A percentile compares a stretch with the other conserved stretches of the same genome.
phyloP scores from a whole-genome alignment of 495 filamentous ascomycete genomes.

The Bacidia rubella region DNA sequence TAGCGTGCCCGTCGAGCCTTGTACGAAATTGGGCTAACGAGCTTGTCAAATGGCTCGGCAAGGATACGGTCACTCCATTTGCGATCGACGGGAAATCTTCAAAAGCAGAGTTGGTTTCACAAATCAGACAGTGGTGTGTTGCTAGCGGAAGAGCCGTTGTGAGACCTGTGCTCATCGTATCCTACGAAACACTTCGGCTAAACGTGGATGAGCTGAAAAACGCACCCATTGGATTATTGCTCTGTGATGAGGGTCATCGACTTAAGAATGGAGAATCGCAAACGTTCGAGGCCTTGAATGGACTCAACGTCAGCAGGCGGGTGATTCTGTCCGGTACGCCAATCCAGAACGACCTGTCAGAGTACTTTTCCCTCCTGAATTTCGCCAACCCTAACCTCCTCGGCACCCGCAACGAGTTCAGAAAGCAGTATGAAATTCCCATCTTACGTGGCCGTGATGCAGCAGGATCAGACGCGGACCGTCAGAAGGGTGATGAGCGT shows the following conservation, averaged over 20 bases:
- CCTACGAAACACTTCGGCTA: conserved; percentile 88
- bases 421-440: conserved; percentile 86
- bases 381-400: conserved; percentile 93
- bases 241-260: conserved; percentile 99
- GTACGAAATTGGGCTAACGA: conserved; percentile 98
- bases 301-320: conserved; percentile 74
- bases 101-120: conserved; percentile 79
- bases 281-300: conserved; percentile 82
- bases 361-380: conserved; percentile 92
- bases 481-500: conserved; percentile 72
- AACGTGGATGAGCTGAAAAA: conserved; percentile 81
- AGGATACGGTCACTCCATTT: conserved; percentile 83
- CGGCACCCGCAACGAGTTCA: conserved; percentile 80
- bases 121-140: conserved; percentile 91
- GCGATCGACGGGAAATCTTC: conserved; percentile 93
- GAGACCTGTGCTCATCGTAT: conserved; percentile 96
- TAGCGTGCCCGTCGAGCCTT: conserved; percentile 94
- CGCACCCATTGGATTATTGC: conserved; percentile 77
- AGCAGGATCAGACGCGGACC: conserved; percentile 70
- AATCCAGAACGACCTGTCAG: conserved; percentile 94
- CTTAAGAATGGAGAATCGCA: conserved; percentile 95
- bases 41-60: conserved; percentile 85
- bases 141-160: conserved; percentile 80
- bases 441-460: conserved; percentile 90
- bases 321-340: conserved; percentile 96